Evolutionary conservation across 805 yeast species (phyloP), one percentile per base, ranked within the genome.

Genomic region (Yarrowia bubula): DNA sequence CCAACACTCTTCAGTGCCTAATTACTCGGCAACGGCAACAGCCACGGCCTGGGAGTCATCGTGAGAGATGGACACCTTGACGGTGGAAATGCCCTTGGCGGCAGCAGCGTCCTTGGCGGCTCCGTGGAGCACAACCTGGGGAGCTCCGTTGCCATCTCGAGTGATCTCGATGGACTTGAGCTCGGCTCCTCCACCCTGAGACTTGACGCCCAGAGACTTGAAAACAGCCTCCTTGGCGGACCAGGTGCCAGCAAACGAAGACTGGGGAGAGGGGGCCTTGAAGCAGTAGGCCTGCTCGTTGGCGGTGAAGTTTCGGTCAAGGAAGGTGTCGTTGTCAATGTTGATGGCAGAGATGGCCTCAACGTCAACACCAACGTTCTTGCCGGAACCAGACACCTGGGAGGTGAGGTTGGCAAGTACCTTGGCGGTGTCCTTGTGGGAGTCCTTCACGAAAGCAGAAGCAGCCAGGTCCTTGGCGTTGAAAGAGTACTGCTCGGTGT

Each of bases 161-260:
- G 80, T 71, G 72, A 95, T 90, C 80, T 93, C 98, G 77, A 95
- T 96, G 67, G 91, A 97, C 75, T 83, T 85, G 79, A 95, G 83
- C 38, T 96, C 82, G 42, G 99, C 98, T 68, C 98, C 99, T 14
- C 93, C 97, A 67, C 99, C 99, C 75, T 86, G 84, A 53, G 96
- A 86, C 73, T 84, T 83, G 68, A 90, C 96, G 68, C 95, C 92
- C 74, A 95, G 81, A 17, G 97, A 90, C 81, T 95, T 95, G 87
- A 95, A 95, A 39, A 92, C 98, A 47, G 99, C 99, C 80, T 95
- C 99, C 80, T 95, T 95, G 50, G 99, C 99, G 35, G 97, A 90
- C 99, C 99, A 95, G 48, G 96, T 89, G 55, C 99, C 99, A 32
- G 99, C 92, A 78, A 84, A 95, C 3, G 98, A 90, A 13, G 98